Conservation (phyloP, 2,329 filamentous ascomycete genomes). For the Aphanoascus verrucosus region DNA sequence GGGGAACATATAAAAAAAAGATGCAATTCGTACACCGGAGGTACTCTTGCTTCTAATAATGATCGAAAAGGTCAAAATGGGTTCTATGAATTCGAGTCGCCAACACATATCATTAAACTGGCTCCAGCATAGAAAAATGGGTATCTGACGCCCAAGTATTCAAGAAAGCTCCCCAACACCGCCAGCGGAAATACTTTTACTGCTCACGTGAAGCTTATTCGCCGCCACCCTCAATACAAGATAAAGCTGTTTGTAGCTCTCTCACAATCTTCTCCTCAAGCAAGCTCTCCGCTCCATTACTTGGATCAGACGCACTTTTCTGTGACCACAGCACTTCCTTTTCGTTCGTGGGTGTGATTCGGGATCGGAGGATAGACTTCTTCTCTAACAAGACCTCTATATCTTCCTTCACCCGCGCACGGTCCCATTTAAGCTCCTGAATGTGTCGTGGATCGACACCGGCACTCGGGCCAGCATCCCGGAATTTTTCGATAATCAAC, state of each 20-base stretch:
- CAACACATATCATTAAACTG: background rate
- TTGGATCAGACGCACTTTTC: slow-evolving; percentile 32
- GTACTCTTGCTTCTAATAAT: background rate
- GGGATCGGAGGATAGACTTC: slow-evolving; percentile 56
- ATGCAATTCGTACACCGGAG: background rate
- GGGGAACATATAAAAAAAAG: no score
- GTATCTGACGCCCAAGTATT: background rate
- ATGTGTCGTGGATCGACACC: slow-evolving; percentile 53
- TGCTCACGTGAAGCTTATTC: background rate
- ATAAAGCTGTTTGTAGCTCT: slow-evolving; percentile 50
- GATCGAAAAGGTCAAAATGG: background rate
- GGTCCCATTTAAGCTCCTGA: slow-evolving; percentile 64
- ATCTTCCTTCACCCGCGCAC: slow-evolving; percentile 61
- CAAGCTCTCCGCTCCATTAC: slow-evolving; percentile 47
- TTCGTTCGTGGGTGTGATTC: slow-evolving; percentile 61
- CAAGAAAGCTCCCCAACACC: slow-evolving; percentile 5
- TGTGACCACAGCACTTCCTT: slow-evolving; percentile 56
- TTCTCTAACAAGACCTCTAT: slow-evolving; percentile 70
- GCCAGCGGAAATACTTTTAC: background rate
- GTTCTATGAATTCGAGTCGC: background rate
- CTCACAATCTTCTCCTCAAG: slow-evolving; percentile 66
- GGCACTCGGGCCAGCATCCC: slow-evolving; percentile 51
- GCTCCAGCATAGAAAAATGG: background rate
- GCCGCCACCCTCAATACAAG: slow-evolving; percentile 33
- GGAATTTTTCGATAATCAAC: slow-evolving; percentile 58